Evolutionary conservation across 768 basidiomycete genomes (phyloP).

Genomic region (Russula olivacea): DNA sequence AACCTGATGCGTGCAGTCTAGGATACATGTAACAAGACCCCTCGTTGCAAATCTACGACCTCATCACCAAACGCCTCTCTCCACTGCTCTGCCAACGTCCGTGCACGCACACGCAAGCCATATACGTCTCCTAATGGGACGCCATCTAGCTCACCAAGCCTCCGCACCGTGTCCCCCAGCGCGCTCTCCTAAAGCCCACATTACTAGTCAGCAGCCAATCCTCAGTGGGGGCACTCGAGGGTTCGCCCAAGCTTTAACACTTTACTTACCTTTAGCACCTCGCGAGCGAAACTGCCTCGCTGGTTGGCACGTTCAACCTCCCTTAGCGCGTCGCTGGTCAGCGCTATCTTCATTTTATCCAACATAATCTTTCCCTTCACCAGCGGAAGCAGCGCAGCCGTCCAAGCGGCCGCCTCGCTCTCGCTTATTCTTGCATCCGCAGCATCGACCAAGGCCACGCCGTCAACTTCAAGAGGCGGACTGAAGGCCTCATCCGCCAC

Average conservation of each 20-base stretch:
- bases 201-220: not conserved
- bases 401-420: slow-evolving; percentile 9
- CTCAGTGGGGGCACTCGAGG: not conserved
- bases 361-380: slow-evolving; percentile 14
- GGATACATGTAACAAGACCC: not conserved
- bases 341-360: slow-evolving; percentile 5
- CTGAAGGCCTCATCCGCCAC: not conserved
- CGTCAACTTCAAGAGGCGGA: not conserved
- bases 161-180: slow-evolving; percentile 15
- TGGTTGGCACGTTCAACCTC: slow-evolving; percentile 3
- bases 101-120: slow-evolving; percentile 12
- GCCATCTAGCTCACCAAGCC: slow-evolving; percentile 11
- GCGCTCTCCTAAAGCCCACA: slow-evolving; percentile 10
- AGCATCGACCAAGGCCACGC: not conserved
- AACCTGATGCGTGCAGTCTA: not conserved
- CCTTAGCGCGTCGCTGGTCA: not conserved
- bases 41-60: slow-evolving; percentile 7
- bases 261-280: slow-evolving; percentile 12
- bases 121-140: slow-evolving; percentile 10
- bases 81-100: slow-evolving; percentile 13
- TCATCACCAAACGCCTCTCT: slow-evolving; percentile 13
- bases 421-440: not conserved
- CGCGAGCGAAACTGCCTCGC: not conserved
- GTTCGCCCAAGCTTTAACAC: not conserved
- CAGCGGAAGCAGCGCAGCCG: slow-evolving; percentile 13